These are phyloP conservation scores for Podospora conica DNA, from an alignment of 495 filamentous ascomycete genomes.

Conservation along the genomic window DNA sequence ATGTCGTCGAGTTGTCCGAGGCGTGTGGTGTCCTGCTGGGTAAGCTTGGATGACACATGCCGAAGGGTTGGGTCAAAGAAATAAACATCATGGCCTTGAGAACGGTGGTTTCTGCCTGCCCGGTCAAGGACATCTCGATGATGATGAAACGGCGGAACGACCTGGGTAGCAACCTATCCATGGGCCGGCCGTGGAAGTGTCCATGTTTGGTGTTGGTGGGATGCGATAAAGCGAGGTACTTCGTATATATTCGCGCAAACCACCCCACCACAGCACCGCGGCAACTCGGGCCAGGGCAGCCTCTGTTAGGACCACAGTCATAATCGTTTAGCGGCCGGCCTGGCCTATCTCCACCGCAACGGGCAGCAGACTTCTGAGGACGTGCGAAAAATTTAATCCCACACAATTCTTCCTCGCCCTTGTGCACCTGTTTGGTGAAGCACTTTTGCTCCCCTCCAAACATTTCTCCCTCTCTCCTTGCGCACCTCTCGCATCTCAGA, in stretches of 20 bases:
- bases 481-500: slow-evolving; percentile 12
- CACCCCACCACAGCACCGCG: slow-evolving; percentile 11
- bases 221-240: slow-evolving; percentile 13
- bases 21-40: too few relatives aligned
- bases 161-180: neutral
- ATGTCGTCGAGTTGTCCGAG: too few relatives aligned
- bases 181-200: neutral
- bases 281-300: neutral
- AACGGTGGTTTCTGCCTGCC: too few relatives aligned
- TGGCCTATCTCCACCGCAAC: slow-evolving; percentile 27
- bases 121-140: neutral
- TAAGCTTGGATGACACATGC: too few relatives aligned
- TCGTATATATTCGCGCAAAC: slow-evolving; percentile 28
- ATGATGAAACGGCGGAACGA: neutral
- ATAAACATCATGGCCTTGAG: too few relatives aligned
- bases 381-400: slow-evolving; percentile 36
- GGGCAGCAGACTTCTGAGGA: slow-evolving; percentile 20
- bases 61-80: too few relatives aligned
- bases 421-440: slow-evolving; percentile 19
- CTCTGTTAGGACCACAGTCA: slow-evolving; percentile 10
- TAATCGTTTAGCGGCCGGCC: slow-evolving; percentile 23
- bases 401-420: slow-evolving; percentile 30
- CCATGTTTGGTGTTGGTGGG: neutral
- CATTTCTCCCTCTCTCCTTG: slow-evolving; percentile 20
- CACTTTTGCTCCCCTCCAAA: slow-evolving; percentile 15